Evolutionary conservation across 2,329 filamentous ascomycete species (phyloP), one percentile per base, ranked within the genome.

Genomic region (Fusarium marasasianum): DNA sequence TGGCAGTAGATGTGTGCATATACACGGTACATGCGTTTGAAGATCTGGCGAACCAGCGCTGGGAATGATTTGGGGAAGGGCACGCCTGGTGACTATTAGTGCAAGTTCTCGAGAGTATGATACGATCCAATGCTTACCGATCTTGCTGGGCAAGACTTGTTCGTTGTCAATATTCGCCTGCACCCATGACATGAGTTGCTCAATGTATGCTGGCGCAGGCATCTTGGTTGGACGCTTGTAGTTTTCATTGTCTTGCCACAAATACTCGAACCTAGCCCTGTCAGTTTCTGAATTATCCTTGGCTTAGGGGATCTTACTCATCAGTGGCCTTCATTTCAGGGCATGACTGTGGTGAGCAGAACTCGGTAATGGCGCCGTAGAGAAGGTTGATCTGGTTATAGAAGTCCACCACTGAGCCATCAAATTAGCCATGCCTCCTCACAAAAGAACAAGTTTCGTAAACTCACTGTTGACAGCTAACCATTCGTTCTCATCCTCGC

Each of bases 281-380:
- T 81, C 63, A 80, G 76, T 41, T 37, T 38, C 8, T 31, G 40
- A 24, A 20, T 55, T 20, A 22, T 17, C 26, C 17, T 8, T 20
- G 8, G 5, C 18, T 40, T n/a, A 11, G 4, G 8, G 8, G 26
- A 22, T 40, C 90, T 74, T 88, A 96, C 93, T 99, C 96, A 85
- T 99, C 97, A 15, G 96, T 99, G n/a, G 96, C 96, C 85, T 99
- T 99, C 96, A 99, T 99, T 86, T 98, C 96, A 2, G 96, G 96
- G 83, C 96, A 99, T 74, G 95, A 95, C 82, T 96, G 93, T 38
- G 96, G 96, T 33, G 96, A 98, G 87, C 96, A 99, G 85, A 99
- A 99, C 82, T 99, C 96, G 69, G 96, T 99, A 81, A 99, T 99
- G 76, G 96, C 96, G 68, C 97, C 97, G 83, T 99, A 99, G 68